Evolutionary conservation across 495 filamentous ascomycete genomes (phyloP).

Genomic region (Aspergillus hancockii): DNA sequence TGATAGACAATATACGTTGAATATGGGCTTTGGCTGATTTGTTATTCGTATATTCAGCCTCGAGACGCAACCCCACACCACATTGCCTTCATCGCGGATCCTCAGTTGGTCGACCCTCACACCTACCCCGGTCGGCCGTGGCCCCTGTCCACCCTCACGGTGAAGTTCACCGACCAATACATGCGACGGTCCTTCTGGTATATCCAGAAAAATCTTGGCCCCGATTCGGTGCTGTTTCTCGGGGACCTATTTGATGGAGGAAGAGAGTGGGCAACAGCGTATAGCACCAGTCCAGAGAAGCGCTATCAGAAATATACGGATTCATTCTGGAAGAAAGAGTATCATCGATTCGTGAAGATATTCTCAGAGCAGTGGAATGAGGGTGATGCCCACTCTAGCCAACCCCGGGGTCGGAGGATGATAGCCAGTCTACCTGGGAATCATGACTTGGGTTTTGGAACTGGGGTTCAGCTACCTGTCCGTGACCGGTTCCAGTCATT

Average conservation of each 20-base stretch:
- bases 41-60: conserved; percentile 53
- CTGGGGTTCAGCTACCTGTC: conserved; percentile 75
- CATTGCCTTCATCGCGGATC: conserved; percentile 87
- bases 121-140: conserved; percentile 93
- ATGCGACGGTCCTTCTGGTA: conserved; percentile 74
- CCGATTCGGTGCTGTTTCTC: conserved; percentile 84
- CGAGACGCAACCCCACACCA: conserved; percentile 76
- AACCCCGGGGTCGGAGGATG: conserved; percentile 57
- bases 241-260: conserved; percentile 97
- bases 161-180: conserved; percentile 85
- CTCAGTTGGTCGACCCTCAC: conserved; percentile 96
- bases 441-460: conserved; percentile 94
- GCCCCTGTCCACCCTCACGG: conserved; percentile 77
- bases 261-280: conserved; percentile 82
- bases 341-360: conserved; percentile 73
- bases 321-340: conserved; percentile 81
- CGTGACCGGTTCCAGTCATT: conserved; percentile 81
- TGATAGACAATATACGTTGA: not conserved
- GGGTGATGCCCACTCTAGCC: conserved; percentile 37
- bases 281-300: conserved; percentile 65
- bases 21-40: conserved; percentile 8
- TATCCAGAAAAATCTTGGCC: conserved; percentile 68
- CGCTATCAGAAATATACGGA: conserved; percentile 76
- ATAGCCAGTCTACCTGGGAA: conserved; percentile 88
- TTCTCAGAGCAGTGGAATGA: conserved; percentile 67